These are phyloP conservation scores for Eucalyptus rudis DNA, from an alignment of 345 rosid genomes.

Conservation along the genomic window DNA sequence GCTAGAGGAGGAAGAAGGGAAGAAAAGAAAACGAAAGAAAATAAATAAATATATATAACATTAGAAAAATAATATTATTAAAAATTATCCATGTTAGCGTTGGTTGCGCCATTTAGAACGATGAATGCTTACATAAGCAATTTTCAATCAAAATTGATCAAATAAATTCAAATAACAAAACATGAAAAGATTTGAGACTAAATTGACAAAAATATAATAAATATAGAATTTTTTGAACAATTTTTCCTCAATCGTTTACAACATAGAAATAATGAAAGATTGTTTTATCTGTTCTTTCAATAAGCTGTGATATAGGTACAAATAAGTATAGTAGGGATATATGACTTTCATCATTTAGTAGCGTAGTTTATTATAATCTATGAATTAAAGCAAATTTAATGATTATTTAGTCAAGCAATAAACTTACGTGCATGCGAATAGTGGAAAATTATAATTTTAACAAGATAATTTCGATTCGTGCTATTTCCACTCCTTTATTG, in stretches of 20 bases:
- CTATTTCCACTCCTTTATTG: too few relatives aligned
- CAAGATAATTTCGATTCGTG: accelerated
- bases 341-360: neutral
- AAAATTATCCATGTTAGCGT: neutral
- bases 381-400: neutral
- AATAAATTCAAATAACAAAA: neutral
- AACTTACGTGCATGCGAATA: neutral
- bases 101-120: too few relatives aligned
- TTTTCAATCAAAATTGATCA: too few relatives aligned
- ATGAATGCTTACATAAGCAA: too few relatives aligned
- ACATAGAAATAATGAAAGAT: neutral
- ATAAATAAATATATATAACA: too few relatives aligned
- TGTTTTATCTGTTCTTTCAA: neutral
- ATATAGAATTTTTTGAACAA: neutral
- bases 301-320: neutral
- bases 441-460: neutral
- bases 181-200: too few relatives aligned
- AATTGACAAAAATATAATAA: neutral
- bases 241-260: neutral
- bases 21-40: too few relatives aligned
- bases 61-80: too few relatives aligned
- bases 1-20: neutral
- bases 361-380: neutral
- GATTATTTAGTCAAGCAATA: neutral
- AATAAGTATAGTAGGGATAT: neutral